phyloP scores from a whole-genome alignment of 768 basidiomycete species.

The Kwoniella bestiolae region DNA sequence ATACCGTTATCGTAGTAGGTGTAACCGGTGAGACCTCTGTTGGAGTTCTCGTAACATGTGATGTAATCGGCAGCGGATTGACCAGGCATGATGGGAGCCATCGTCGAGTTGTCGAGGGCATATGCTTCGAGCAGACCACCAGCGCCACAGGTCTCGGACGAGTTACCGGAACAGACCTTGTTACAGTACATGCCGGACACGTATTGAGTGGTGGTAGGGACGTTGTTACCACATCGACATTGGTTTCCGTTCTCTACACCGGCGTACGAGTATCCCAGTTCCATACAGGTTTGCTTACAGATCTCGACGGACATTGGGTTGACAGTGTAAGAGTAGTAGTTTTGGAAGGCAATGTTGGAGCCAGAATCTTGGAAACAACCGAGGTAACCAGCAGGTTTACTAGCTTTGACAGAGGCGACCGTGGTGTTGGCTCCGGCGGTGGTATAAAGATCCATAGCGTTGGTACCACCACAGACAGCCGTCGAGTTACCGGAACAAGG shows the following conservation, averaged over 20 bases:
- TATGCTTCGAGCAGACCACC: slow-evolving; percentile 33
- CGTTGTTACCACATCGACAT: slow-evolving; percentile 31
- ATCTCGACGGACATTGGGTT: slow-evolving; percentile 21
- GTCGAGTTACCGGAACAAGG: slow-evolving; percentile 40
- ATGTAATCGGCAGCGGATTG: slow-evolving; percentile 16
- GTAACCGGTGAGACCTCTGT: slow-evolving; percentile 29
- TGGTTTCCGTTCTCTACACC: slow-evolving; percentile 27
- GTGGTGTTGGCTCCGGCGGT: slow-evolving; percentile 13
- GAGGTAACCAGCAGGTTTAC: slow-evolving; percentile 22
- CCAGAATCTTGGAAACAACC: slow-evolving; percentile 35
- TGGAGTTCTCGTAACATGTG: slow-evolving; percentile 32
- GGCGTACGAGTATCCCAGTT: slow-evolving; percentile 27
- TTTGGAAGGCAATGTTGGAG: slow-evolving; percentile 24
- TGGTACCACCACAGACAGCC: slow-evolving; percentile 32
- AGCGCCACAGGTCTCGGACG: slow-evolving; percentile 34
- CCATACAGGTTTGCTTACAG: slow-evolving; percentile 29
- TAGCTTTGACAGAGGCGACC: background rate
- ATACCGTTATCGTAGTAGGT: slow-evolving; percentile 24
- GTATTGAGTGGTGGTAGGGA: slow-evolving; percentile 21
- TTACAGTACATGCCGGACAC: slow-evolving; percentile 17
- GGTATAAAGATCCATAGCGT: slow-evolving; percentile 36
- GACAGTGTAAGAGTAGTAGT: slow-evolving; percentile 38
- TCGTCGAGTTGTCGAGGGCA: slow-evolving; percentile 4
- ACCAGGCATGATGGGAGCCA: slow-evolving; percentile 20
- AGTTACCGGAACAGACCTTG: slow-evolving; percentile 31